These are phyloP conservation scores for Phytopythium montanum DNA, from an alignment of 352 stramenopile genomes.

Conservation along the genomic window DNA sequence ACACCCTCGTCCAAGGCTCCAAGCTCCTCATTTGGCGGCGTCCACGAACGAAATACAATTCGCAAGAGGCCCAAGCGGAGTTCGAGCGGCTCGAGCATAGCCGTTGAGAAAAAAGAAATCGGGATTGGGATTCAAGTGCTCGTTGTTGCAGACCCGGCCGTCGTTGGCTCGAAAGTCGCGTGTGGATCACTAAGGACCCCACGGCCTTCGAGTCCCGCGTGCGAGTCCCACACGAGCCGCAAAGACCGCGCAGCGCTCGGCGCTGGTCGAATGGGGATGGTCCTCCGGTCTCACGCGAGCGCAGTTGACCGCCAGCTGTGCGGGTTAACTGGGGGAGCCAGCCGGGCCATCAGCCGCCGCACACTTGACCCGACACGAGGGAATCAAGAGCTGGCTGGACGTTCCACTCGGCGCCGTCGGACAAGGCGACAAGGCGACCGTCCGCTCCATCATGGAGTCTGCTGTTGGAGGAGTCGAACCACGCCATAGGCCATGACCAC, in stretches of 20 bases:
- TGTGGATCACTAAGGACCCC: too few relatives aligned
- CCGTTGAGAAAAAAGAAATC: constrained; percentile 8
- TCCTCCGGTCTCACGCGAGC: constrained; percentile 2
- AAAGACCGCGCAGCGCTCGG: constrained; percentile 1
- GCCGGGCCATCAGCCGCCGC: background rate
- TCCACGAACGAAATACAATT: constrained; percentile 8
- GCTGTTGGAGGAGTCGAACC: background rate
- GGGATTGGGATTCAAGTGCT: background rate
- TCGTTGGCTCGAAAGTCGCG: background rate
- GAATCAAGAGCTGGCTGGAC: constrained; percentile 1
- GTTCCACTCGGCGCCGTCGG: constrained; percentile 1
- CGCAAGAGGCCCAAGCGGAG: background rate
- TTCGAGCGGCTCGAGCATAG: background rate
- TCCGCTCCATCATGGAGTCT: background rate
- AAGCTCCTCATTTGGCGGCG: background rate
- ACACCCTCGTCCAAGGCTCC: too few relatives aligned
- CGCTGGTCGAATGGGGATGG: constrained; percentile 1
- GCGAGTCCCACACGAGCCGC: background rate
- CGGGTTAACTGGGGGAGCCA: constrained; percentile 1
- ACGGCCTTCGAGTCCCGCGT: background rate
- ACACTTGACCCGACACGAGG: background rate
- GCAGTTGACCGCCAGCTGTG: constrained; percentile 2
- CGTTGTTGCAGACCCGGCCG: background rate
- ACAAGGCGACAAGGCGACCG: background rate
- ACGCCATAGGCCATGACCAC: background rate